These are phyloP conservation scores for Aristolochia californica DNA, from an alignment of 164 flowering plant genomes.

Conservation along the genomic window DNA sequence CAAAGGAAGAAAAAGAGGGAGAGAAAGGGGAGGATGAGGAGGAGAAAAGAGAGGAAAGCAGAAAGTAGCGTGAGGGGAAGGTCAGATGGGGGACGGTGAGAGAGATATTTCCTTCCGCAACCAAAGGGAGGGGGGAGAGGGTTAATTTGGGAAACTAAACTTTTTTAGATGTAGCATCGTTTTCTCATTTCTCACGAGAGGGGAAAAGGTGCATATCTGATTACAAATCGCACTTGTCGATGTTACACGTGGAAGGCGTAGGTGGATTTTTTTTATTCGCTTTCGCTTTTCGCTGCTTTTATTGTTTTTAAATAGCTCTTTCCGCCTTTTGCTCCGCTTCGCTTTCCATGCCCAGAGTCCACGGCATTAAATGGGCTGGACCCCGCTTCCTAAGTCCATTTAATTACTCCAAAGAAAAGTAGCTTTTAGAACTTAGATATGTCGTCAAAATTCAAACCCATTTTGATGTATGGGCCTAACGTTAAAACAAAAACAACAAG, in stretches of 20 bases:
- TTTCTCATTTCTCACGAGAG: no score
- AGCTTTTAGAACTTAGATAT: no score
- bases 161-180: no score
- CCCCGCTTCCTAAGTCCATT: no score
- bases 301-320: background rate
- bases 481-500: no score
- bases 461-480: no score
- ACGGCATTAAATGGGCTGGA: no score
- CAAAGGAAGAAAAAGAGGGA: background rate
- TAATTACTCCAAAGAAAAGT: no score
- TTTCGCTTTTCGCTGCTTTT: conserved; percentile 8
- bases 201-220: conserved; percentile 33
- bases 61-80: background rate
- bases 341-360: no score
- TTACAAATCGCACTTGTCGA: conserved; percentile 15
- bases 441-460: no score
- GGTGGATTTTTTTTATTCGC: conserved; percentile 40
- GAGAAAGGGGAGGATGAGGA: background rate
- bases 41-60: conserved; percentile 1
- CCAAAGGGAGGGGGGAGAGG: no score
- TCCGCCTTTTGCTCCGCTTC: background rate
- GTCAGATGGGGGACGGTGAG: conserved; percentile 1
- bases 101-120: background rate
- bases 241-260: conserved; percentile 35
- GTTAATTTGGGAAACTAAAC: no score